Base-by-base conservation (phyloP, 768 basidiomycete genomes). In the Erythrobasidium yunnanense region DNA sequence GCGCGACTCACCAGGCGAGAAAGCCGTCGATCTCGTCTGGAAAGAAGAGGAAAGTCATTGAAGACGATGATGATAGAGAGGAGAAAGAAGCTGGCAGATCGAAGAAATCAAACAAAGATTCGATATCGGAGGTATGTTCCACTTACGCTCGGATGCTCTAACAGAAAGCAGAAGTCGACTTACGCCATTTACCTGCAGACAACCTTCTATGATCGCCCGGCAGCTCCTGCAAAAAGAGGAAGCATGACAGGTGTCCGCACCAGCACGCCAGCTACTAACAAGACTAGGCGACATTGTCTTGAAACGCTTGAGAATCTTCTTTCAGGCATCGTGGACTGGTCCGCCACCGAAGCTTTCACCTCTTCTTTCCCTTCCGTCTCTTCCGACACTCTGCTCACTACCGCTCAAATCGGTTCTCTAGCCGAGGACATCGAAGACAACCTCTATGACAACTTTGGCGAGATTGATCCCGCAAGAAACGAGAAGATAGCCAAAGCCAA, bases 401-500 rank as follows among this genome's bases (percentile, higher is more conserved):
- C 38, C 38, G 38, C 11, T 42, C 38, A n/a, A 11, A 42, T 42
- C n/a, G 34, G 45, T 15, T 52, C 58, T 0, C 73, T 74, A 42
- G 82, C 87, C 65, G 76, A 78, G 55, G 84, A 85, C 56, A 81
- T 92, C 70, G 90, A 93, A 77, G 78, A 80, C 71, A 85, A 82
- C 73, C 76, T 90, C 25, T 90, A 83, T 74, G 86, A 87, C 47
- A 81, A 81, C 45, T 87, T 87, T 73, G 79, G 82, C 70, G 90
- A 93, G 71, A 81, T 80, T 20, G 90, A 90, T 77, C 67, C 68
- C 11, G 38, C 38, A 42, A 42, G 11, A n/a, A 42, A 42, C n/a
- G 32, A 88, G 86, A 76, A 74, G 77, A 66, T 84, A 85, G 17
- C 67, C 54, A 7, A 63, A 25, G 32, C 60, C 35, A 72, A 72